Percentiles rank a stretch among this genome's conserved stretches.
Conservation (phyloP, 139 green algal species). For the Chlamydomonas incerta region DNA sequence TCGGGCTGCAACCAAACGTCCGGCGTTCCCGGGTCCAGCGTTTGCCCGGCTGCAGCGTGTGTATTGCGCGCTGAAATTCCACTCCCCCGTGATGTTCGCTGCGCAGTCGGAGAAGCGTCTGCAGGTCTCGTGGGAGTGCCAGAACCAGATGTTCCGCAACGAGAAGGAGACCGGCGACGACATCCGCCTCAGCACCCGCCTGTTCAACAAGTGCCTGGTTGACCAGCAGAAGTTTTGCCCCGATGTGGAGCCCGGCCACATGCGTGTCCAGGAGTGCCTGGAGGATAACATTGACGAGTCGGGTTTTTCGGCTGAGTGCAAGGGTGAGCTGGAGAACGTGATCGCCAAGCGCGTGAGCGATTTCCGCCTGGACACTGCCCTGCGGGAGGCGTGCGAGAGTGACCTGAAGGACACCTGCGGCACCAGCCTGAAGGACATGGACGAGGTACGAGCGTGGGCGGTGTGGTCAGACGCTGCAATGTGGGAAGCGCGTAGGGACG, state of each 20-base stretch:
- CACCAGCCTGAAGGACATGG: constrained; percentile 58
- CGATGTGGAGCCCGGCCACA: constrained; percentile 70
- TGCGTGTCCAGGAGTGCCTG: constrained; percentile 80
- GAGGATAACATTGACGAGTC: constrained; percentile 74
- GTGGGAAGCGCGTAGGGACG: no score
- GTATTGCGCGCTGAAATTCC: no score
- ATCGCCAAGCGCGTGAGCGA: constrained; percentile 70
- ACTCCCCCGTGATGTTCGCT: no score
- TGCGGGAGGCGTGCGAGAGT: constrained; percentile 60
- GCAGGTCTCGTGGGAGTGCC: constrained; percentile 76
- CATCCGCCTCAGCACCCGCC: constrained; percentile 75
- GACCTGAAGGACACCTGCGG: constrained; percentile 65
- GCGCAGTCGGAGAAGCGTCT: constrained; percentile 62
- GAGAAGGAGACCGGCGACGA: constrained; percentile 84
- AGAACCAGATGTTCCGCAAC: constrained; percentile 81
- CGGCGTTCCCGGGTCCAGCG: no score
- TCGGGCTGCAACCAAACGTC: no score
- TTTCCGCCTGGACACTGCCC: constrained; percentile 74
- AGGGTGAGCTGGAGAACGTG: constrained; percentile 71
- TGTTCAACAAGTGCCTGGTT: constrained; percentile 76
- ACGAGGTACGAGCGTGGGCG: constrained; percentile 31
- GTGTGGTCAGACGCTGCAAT: no score
- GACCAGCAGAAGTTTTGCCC: constrained; percentile 85
- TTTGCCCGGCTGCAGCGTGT: no score
- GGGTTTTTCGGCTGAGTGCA: constrained; percentile 74